Evolutionary conservation across 2,329 filamentous ascomycete species (phyloP).

Genomic region (Aspergillus texensis): DNA sequence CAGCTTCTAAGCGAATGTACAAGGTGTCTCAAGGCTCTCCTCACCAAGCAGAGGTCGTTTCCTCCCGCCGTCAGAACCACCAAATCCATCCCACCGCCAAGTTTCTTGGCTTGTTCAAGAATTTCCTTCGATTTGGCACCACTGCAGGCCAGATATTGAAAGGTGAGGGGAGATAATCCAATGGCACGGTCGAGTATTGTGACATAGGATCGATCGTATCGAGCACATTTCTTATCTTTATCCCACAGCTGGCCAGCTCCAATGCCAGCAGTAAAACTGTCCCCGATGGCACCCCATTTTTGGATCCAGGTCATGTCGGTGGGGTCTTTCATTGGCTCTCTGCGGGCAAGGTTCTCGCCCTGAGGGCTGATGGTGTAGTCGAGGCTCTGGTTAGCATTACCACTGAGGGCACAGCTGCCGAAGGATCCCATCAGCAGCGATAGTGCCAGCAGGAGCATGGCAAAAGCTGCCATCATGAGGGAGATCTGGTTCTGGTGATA

Average conservation of each 20-base stretch:
- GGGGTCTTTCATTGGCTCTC: not conserved
- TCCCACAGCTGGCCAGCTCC: conserved; percentile 26
- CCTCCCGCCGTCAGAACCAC: conserved; percentile 43
- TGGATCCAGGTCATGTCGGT: conserved; percentile 29
- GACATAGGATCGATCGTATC: conserved; percentile 16
- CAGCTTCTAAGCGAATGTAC: not conserved
- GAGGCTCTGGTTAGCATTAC: not conserved
- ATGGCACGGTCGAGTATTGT: conserved; percentile 1
- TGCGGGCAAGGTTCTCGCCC: not conserved
- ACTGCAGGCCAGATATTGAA: conserved; percentile 13
- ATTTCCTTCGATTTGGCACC: conserved; percentile 11
- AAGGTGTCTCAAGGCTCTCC: not conserved
- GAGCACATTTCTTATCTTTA: conserved; percentile 30
- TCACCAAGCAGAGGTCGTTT: conserved; percentile 42
- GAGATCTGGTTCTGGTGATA: not conserved
- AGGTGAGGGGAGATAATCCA: not conserved
- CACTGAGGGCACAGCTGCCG: not conserved
- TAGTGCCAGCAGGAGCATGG: not conserved
- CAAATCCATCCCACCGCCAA: conserved; percentile 37
- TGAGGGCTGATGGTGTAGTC: not conserved
- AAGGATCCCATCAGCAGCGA: not conserved
- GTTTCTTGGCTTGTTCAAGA: conserved; percentile 16
- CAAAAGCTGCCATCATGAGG: not conserved
- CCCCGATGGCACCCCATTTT: conserved; percentile 40
- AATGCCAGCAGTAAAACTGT: conserved; percentile 44